Percentiles rank a stretch among this genome's conserved stretches.
These are phyloP conservation scores for Nakazawaea peltata DNA, from an alignment of 805 yeast species.

Conservation along the genomic window DNA sequence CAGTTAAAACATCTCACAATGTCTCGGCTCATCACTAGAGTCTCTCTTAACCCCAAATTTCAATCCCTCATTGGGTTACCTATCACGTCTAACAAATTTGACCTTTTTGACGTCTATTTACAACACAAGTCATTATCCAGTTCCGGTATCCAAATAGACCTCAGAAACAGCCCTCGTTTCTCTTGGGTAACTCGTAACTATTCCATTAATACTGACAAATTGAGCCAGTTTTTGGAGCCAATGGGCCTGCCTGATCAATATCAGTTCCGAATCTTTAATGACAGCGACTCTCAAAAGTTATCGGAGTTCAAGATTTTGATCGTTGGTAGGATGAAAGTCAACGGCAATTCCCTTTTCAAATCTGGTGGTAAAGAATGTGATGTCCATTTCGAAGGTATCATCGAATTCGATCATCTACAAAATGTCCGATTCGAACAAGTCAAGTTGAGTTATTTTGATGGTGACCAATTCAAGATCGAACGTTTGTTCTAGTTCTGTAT, in stretches of 20 bases:
- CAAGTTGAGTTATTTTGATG: slow-evolving; percentile 17
- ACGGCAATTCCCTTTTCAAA: slow-evolving; percentile 12
- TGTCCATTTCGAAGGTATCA: slow-evolving; percentile 23
- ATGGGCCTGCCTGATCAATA: slow-evolving; percentile 12
- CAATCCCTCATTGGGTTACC: slow-evolving; percentile 23
- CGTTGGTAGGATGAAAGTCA: slow-evolving; percentile 20
- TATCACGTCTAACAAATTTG: slow-evolving; percentile 19
- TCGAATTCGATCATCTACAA: slow-evolving; percentile 28
- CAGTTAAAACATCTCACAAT: slow-evolving; percentile 17
- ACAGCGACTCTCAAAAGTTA: slow-evolving; percentile 13
- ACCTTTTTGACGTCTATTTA: slow-evolving; percentile 20
- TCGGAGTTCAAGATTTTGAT: slow-evolving; percentile 23
- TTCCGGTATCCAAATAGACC: slow-evolving; percentile 23
- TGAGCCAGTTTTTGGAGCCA: slow-evolving; percentile 24
- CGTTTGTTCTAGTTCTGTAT: slow-evolving; percentile 18
- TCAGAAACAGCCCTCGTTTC: slow-evolving; percentile 5
- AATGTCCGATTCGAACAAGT: slow-evolving; percentile 21
- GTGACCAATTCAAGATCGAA: slow-evolving; percentile 18
- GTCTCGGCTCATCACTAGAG: slow-evolving; percentile 17
- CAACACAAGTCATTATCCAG: slow-evolving; percentile 21
- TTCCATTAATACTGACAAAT: slow-evolving; percentile 15
- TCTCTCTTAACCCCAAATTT: slow-evolving; percentile 23
- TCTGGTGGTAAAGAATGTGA: slow-evolving; percentile 17
- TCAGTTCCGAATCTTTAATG: slow-evolving; percentile 16
- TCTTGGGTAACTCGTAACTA: slow-evolving; percentile 11